Evolutionary conservation across 2,329 filamentous ascomycete species (phyloP).

Genomic region (Fusarium mexicanum): DNA sequence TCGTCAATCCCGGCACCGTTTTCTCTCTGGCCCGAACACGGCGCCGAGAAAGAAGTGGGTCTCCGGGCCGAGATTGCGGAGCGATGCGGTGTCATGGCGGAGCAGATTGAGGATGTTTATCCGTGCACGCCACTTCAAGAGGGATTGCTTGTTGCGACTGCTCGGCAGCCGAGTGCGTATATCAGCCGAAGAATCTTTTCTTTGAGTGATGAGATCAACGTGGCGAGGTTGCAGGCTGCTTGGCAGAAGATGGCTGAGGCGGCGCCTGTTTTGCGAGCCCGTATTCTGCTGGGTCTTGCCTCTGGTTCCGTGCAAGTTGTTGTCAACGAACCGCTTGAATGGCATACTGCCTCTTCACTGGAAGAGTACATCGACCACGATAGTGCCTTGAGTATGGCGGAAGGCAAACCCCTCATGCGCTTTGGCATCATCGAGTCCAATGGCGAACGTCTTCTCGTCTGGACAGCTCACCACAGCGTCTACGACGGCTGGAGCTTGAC

Average conservation of each 20-base stretch:
- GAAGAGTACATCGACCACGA: not conserved
- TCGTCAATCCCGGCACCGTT: not conserved
- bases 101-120: slow-evolving; percentile 4
- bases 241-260: not conserved
- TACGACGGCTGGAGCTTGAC: not conserved
- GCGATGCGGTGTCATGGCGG: not conserved
- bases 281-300: not conserved
- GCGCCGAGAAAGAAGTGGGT: not conserved
- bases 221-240: not conserved
- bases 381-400: not conserved
- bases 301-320: not conserved
- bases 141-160: not conserved
- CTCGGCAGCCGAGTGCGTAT: not conserved
- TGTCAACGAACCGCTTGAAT: not conserved
- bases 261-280: not conserved
- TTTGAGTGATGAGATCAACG: not conserved
- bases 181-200: not conserved
- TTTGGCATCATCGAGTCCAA: not conserved
- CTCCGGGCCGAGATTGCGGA: not conserved
- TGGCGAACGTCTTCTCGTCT: not conserved
- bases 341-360: not conserved
- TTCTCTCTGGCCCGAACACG: not conserved
- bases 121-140: not conserved
- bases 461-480: not conserved
- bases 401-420: not conserved